Conservation (phyloP, 169 alveolate genomes). For the Theileria annulata region DNA sequence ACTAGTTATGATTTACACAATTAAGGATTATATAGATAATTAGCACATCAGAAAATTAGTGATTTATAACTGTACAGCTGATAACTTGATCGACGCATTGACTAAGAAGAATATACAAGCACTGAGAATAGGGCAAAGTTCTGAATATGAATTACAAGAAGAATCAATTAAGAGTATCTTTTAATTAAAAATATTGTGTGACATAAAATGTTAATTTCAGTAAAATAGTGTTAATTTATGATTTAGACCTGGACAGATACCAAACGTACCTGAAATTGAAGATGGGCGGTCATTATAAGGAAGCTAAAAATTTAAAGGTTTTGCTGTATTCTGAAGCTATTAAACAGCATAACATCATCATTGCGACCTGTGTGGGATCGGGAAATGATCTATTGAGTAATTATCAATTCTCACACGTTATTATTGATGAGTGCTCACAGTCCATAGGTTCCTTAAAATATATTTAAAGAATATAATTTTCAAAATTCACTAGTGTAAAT, state of each 20-base stretch:
- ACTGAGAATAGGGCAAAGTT: conserved; percentile 70
- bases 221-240: no score
- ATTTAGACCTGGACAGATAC: conserved; percentile 49
- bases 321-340: conserved; percentile 68
- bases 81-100: conserved; percentile 74
- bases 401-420: conserved; percentile 76
- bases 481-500: not conserved
- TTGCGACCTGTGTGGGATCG: conserved; percentile 87
- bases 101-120: conserved; percentile 61
- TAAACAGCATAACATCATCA: conserved; percentile 74
- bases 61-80: conserved; percentile 30
- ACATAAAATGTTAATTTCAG: not conserved
- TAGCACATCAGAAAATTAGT: not conserved
- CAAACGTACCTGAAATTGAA: conserved; percentile 59
- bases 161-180: conserved; percentile 65
- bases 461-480: no score
- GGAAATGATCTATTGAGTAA: conserved; percentile 82
- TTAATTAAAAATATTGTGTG: not conserved
- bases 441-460: conserved; percentile 66
- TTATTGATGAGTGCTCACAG: conserved; percentile 87
- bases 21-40: not conserved
- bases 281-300: conserved; percentile 67
- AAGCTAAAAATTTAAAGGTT: conserved; percentile 72
- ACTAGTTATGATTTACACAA: not conserved
- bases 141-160: conserved; percentile 74